Base-by-base conservation (phyloP, 371 early-diverging fungal species). In the Mortierella sp. region DNA sequence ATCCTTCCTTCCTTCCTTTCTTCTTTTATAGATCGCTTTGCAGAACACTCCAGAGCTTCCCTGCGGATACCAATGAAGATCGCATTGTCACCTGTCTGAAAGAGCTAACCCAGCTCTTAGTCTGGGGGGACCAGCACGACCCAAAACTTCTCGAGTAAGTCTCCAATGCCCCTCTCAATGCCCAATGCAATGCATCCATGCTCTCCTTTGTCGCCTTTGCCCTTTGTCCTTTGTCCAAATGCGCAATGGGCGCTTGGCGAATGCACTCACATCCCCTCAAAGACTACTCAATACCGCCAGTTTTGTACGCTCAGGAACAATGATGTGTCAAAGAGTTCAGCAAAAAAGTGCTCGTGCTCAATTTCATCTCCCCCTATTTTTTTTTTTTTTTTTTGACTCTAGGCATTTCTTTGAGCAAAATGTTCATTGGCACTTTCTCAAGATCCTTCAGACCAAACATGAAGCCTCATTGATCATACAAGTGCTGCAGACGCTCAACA, bases 401-500 rank as follows among this genome's bases (percentile, higher is more conserved):
- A 74, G 76, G 39, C 76, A 71, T 38, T 82, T 79, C 49, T 72
- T 79, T 45, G 73, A 79, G 47, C 67, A 80, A 26, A 53, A 64
- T 28, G 68, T 73, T 7, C 79, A 80, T 30, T 53, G 54, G 53
- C 57, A 62, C 51, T 70, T 81, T 56, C 67, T 72, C 38, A 58
- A 59, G 46, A 67, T 78, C 31, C 61, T 73, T 14, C 18, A 71
- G 45, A 56, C 61, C 48, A 64, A 67, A 19, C 56, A 68, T 45
- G 62, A 76, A 39, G 65, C 68, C 6, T 71, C 78, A 0, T 67
- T 87, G 18, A 71, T 80, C 7, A 80, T 84, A 10, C 87, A 87
- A 55, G 78, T 87, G 28, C 68, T 87, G 19, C 87, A 87, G 63
- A 87, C 87, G 0, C 82, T 87, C 71, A 87, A 84, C 54, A 87